A percentile compares a stretch with the other conserved stretches of the same genome.
Conservation (phyloP, 169 alveolate species). For the Babesia ovata region DNA sequence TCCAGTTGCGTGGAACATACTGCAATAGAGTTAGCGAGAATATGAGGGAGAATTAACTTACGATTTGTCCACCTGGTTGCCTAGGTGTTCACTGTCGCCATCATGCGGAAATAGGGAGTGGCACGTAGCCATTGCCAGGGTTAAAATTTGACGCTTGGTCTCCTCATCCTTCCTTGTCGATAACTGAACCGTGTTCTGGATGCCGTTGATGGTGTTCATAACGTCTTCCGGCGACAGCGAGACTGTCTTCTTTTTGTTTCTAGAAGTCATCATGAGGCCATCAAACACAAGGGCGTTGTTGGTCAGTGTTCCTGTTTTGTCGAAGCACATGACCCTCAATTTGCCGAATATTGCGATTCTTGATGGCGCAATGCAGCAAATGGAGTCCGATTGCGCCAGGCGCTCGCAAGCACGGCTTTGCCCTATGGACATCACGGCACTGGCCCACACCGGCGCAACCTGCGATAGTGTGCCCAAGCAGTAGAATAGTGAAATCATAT, state of each 20-base stretch:
- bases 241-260: not conserved
- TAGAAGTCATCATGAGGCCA: slow-evolving; percentile 54
- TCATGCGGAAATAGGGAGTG: slow-evolving; percentile 63
- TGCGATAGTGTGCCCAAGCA: slow-evolving; percentile 81
- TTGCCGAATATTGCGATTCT: slow-evolving; percentile 96
- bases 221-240: slow-evolving; percentile 34
- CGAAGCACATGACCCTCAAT: slow-evolving; percentile 92
- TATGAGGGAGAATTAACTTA: slow-evolving; percentile 14
- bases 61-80: slow-evolving; percentile 72
- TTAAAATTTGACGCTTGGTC: slow-evolving; percentile 25
- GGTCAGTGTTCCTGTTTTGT: slow-evolving; percentile 97
- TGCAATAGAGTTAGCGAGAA: not conserved
- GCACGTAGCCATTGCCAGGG: slow-evolving; percentile 68
- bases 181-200: not conserved
- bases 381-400: slow-evolving; percentile 81
- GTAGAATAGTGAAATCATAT: slow-evolving; percentile 83
- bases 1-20: slow-evolving; percentile 71
- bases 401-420: slow-evolving; percentile 91
- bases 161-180: slow-evolving; percentile 17
- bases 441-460: slow-evolving; percentile 93
- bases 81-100: slow-evolving; percentile 46
- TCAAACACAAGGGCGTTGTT: slow-evolving; percentile 88
- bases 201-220: slow-evolving; percentile 1
- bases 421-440: slow-evolving; percentile 92
- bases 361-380: slow-evolving; percentile 93